Conservation (phyloP, 2,329 filamentous ascomycete species). For the Lachnum nothofagi region DNA sequence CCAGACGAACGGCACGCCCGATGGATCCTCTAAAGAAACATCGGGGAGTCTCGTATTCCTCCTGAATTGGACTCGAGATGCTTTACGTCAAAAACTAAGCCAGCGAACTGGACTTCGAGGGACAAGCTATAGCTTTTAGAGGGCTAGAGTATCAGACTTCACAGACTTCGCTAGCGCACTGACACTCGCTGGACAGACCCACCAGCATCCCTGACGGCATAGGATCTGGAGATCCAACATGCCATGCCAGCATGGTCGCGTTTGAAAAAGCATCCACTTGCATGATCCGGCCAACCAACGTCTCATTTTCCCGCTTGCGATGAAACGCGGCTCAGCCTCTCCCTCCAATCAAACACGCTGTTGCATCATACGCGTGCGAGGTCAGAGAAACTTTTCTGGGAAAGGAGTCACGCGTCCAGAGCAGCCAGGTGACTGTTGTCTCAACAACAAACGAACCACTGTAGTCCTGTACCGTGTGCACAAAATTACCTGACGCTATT, state of each 20-base stretch:
- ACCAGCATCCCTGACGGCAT: conserved; percentile 11
- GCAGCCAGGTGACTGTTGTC: conserved; percentile 9
- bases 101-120: neutral
- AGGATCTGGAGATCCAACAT: conserved; percentile 14
- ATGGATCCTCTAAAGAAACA: neutral
- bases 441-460: conserved; percentile 1
- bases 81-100: neutral
- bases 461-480: no score
- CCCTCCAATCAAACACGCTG: conserved; percentile 10
- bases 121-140: neutral
- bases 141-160: neutral
- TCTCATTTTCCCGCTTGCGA: conserved; percentile 1
- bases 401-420: conserved; percentile 17
- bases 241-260: conserved; percentile 23
- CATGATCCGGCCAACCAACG: conserved; percentile 13
- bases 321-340: conserved; percentile 19
- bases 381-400: neutral
- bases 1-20: conserved; percentile 1
- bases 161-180: no score
- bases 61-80: neutral
- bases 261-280: conserved; percentile 20
- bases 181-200: no score
- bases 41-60: neutral
- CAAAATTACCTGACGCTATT: conserved; percentile 6
- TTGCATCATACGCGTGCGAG: conserved; percentile 8